Evolutionary conservation across 306 rosid genomes (phyloP).

Genomic region (Ochetophila trinervis): DNA sequence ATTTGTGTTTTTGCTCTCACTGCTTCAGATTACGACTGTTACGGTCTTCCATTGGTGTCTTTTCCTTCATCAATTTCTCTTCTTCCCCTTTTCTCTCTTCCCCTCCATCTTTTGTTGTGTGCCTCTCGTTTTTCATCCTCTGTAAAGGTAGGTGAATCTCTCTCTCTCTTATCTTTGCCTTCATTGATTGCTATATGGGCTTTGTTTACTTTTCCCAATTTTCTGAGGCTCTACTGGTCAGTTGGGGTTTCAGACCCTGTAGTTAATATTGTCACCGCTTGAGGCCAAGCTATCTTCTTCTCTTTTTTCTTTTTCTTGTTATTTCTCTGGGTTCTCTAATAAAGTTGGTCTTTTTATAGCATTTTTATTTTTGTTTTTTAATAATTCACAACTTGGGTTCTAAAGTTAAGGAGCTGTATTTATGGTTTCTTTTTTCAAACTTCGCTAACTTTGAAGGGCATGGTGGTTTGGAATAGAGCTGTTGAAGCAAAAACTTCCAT

Average conservation of each 20-base stretch:
- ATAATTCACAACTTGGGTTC: neutral
- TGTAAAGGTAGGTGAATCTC: slow-evolving; percentile 37
- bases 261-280: slow-evolving; percentile 21
- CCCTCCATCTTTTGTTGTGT: slow-evolving; percentile 9
- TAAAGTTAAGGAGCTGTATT: neutral
- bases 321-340: slow-evolving; percentile 22
- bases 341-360: slow-evolving; percentile 18
- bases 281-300: slow-evolving; percentile 28
- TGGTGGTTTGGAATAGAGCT: neutral
- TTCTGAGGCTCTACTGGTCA: neutral
- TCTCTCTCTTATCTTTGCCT: slow-evolving; percentile 29
- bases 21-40: slow-evolving; percentile 37
- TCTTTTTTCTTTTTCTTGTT: too few species aligned
- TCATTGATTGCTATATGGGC: slow-evolving; percentile 45
- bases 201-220: slow-evolving; percentile 23
- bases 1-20: slow-evolving; percentile 10
- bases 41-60: slow-evolving; percentile 44
- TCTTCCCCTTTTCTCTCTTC: slow-evolving; percentile 21
- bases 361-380: neutral
- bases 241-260: slow-evolving; percentile 24
- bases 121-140: slow-evolving; percentile 11
- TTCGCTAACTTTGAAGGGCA: neutral
- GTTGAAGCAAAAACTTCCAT: neutral
- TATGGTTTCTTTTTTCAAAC: neutral
- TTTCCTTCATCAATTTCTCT: slow-evolving; percentile 45